Base-by-base conservation (phyloP, 148 eudicot genomes). In the Arbutus unedo region DNA sequence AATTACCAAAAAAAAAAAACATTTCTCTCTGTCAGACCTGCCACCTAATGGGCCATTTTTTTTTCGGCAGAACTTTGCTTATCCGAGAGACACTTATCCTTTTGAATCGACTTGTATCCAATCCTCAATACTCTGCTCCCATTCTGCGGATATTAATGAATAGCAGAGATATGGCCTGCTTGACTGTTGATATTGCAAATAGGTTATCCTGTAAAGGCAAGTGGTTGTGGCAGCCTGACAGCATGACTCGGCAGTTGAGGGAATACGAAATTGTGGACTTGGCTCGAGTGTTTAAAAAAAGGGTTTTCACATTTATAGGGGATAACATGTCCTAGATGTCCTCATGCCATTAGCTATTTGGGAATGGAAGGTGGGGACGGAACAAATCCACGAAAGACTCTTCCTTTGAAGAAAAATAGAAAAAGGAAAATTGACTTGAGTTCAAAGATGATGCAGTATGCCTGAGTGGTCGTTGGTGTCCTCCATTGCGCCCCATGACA, bases 61-160 rank as follows among this genome's bases (percentile, higher is more conserved):
- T 76, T 77, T 59, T 7, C n/a, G 72, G 79, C 94, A 96, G 98
- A 88, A 87, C 92, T 75, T 91, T 96, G 92, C 92, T 96, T 47
- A 84, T 94, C 51, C 91, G 95, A 13, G 98, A 96, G 86, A 91
- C 93, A 21, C 88, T 96, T 71, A 94, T 91, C 82, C 84, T 96
- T 76, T 87, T 96, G 79, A 96, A 96, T 83, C 91, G 98, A 85
- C 90, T 94, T 8, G 95, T 89, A 8, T 92, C 98, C 44, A 93
- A 90, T 89, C 92, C 95, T 19, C 85, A 87, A 64, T 92, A 86
- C 83, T 92, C 97, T 0, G n/a, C 82, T 68, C 81, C 87, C 2
- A 93, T 92, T 51, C 83, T 93, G 84, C 88, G 88, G 83, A 88
- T 88, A 47, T 80, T 94, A 87, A 93, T 93, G 55, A 86, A 88